A percentile compares a stretch with the other conserved stretches of the same genome.
These are phyloP conservation scores for Agaricus subrufescens DNA, from an alignment of 768 basidiomycete species.

Conservation along the genomic window DNA sequence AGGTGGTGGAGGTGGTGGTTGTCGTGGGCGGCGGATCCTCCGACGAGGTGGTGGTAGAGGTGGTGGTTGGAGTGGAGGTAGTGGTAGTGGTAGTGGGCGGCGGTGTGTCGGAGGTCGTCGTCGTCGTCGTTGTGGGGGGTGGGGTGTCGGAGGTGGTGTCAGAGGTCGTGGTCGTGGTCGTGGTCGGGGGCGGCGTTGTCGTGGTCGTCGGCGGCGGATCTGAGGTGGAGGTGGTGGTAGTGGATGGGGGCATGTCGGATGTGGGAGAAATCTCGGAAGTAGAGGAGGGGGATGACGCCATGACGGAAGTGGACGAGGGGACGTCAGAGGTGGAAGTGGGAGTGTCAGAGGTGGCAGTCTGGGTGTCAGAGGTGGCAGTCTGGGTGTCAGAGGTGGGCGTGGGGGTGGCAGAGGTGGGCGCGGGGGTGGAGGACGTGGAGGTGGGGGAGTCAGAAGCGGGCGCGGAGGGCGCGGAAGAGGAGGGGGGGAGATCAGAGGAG, in stretches of 20 bases:
- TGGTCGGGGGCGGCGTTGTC: conserved; percentile 4
- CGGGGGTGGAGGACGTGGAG: conserved; percentile 13
- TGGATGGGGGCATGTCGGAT: conserved; percentile 5
- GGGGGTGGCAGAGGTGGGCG: conserved; percentile 4
- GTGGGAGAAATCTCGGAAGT: conserved; percentile 17
- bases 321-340: background rate
- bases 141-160: background rate
- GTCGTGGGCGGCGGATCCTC: no score
- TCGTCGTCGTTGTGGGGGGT: no score
- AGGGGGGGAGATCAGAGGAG: conserved; percentile 14
- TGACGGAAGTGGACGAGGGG: conserved; percentile 13
- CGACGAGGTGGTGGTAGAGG: no score
- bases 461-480: conserved; percentile 10
- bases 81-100: no score
- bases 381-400: background rate
- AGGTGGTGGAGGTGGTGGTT: no score
- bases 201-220: no score
- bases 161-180: conserved; percentile 10
- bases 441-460: conserved; percentile 15
- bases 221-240: background rate
- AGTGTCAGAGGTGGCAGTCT: background rate
- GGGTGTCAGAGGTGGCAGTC: background rate
- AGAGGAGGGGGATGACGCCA: conserved; percentile 12
- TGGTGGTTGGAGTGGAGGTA: no score
- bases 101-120: no score